Base-by-base conservation (phyloP, 805 yeast genomes). In the Schizosaccharomyces octosporus region DNA sequence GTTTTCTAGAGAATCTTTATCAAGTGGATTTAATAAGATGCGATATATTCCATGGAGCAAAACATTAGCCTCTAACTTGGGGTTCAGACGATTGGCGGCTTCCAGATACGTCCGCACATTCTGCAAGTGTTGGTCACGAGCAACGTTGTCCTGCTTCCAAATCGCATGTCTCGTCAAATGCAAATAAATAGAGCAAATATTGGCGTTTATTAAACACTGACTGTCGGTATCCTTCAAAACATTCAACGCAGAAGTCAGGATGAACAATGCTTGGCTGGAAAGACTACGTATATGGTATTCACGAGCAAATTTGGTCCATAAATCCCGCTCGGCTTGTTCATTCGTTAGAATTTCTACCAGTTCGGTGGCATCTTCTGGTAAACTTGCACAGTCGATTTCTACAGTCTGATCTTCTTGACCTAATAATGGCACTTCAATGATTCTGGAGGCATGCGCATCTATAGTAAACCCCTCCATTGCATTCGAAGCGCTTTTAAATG, bases 351-450 rank as follows among this genome's bases (percentile, higher is more conserved):
- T 78, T 32, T 80, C 79, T 65, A 85, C 81, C 64, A 93, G 76
- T 68, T 93, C 97, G 57, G 81, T 77, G 4, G 95, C 86, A 70
- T 90, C 95, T 27, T 86, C 95, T 4, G 95, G 95, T 62, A 88
- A 75, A 68, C 90, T 97, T 43, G 82, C 81, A 61, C 55, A 43
- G 29, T 59, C 61, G 11, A 59, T 59, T 43, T 59, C 61, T 19
- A 59, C 48, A n/a, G 60, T 29, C 19, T 36, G 48, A 27, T 36
- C 48, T 19, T 36, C 59, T n/a, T 57, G 48, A 29, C 60, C 48
- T 17, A 57, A 43, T 17, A 51, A 51, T 11, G 60, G 60, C n/a
- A 57, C 42, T 31, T 57, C 60, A 27, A 57, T 57, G 11, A 57
- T 41, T 39, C 48, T 45, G 13, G 60, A 21, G 17, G 60, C 60